Evolutionary conservation across 768 basidiomycete genomes (phyloP), one percentile per base, ranked within the genome.

Genomic region (Russula sp.): DNA sequence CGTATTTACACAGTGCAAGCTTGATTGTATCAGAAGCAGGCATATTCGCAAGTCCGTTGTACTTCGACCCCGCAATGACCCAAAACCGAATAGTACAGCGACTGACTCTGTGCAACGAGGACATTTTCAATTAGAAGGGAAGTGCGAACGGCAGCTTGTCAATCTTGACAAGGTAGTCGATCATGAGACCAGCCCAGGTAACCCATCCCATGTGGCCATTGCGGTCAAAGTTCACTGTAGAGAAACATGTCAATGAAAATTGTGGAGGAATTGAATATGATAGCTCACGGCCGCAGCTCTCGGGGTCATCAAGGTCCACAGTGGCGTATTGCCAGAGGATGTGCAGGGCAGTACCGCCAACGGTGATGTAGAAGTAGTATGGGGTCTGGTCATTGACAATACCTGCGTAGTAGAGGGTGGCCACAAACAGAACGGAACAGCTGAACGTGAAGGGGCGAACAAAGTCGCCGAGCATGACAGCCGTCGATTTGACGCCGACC

Each of bases 401-500:
- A 0, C 89, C 89, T 0, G 81, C 79, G n/a, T 78, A 63, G 24
- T 77, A 73, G n/a, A 90, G 77, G 70, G 80, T 76, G 1, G 75
- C 70, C 44, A 87, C 73, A 70, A 91, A 89, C 1, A 72, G 70
- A 0, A 80, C 62, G 0, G 81, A 84, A 67, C 87, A 85, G 36
- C 73, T 63, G 11, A 83, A 72, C 36, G 89, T 79, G 67, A 89
- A 78, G 0, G 82, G 80, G 7, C 81, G 78, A 32, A 88, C 83
- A 72, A 82, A 80, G 7, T 78, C 74, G n/a, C 85, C 87, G 69
- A 88, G 89, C 20, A 89, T 79, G 49, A 91, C 81, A 0, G 90
- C 89, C 14, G 87, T 91, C 6, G 88, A 90, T 64, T 84, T 84
- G 26, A 90, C 85, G 22, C 87, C 87, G 63, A 83, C 84, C 60